phyloP scores from a whole-genome alignment of 2,329 filamentous ascomycete genomes.

The Graphium sp. region DNA sequence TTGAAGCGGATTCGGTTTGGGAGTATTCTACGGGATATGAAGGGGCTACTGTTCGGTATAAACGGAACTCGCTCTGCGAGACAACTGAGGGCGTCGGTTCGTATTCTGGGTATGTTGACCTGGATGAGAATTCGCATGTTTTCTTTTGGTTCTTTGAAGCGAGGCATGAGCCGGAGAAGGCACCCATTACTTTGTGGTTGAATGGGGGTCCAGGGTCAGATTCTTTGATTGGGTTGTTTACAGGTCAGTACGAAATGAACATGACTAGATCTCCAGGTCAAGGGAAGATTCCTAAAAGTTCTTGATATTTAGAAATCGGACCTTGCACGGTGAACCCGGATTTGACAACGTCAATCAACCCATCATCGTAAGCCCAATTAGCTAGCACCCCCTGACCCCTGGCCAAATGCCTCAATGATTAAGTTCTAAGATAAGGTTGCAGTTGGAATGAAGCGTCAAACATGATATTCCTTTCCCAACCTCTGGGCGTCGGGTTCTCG shows the following conservation, averaged over 20 bases:
- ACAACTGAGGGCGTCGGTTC: conserved; percentile 5
- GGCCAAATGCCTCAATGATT: neutral
- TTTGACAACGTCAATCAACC: conserved; percentile 1
- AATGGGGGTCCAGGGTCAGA: conserved; percentile 39
- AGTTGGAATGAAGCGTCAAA: conserved; percentile 3
- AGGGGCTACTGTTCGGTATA: neutral
- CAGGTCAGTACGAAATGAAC: too few relatives aligned
- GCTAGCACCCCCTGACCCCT: too few relatives aligned
- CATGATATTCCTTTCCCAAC: conserved; percentile 3
- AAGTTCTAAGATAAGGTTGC: neutral
- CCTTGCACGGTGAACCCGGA: conserved; percentile 4
- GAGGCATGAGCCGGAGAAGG: conserved; percentile 10
- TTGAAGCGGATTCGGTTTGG: too few relatives aligned
- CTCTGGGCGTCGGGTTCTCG: conserved; percentile 3
- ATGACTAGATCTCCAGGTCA: too few relatives aligned
- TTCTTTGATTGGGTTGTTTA: conserved; percentile 8
- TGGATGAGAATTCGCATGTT: conserved; percentile 20
- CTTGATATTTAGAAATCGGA: conserved; percentile 1
- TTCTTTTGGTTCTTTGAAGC: conserved; percentile 15
- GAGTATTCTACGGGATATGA: too few relatives aligned
- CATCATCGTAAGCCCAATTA: conserved; percentile 1
- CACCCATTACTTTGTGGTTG: conserved; percentile 32
- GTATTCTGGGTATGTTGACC: conserved; percentile 5
- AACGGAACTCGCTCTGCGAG: conserved; percentile 4
- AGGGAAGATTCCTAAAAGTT: too few relatives aligned